A percentile compares a stretch with the other conserved stretches of the same genome.
These are phyloP conservation scores for Backusella liffmaniae DNA, from an alignment of 192 early-diverging fungal genomes.

Conservation along the genomic window DNA sequence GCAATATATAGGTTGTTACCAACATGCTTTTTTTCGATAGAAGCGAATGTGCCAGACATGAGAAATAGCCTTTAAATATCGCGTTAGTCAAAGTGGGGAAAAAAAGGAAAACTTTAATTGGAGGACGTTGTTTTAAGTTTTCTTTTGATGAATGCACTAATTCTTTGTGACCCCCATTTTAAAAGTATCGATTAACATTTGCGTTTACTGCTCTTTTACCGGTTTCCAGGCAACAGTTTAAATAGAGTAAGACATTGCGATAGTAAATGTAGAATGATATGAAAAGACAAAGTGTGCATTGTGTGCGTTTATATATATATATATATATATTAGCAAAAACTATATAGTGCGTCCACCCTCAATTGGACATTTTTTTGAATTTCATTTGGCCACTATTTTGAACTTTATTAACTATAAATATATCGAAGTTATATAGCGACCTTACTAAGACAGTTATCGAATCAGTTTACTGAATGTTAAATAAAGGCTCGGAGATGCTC, in stretches of 20 bases:
- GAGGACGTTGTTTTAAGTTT: background rate
- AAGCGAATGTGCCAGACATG: slow-evolving; percentile 8
- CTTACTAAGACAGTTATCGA: no score
- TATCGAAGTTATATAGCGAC: no score
- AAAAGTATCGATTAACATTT: background rate
- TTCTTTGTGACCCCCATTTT: no score
- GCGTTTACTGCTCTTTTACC: background rate
- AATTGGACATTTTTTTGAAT: no score
- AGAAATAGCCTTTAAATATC: no score
- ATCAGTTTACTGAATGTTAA: no score
- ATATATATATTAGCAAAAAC: background rate
- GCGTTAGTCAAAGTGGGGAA: no score
- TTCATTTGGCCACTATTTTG: no score
- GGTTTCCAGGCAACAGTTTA: background rate
- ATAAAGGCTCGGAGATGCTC: no score
- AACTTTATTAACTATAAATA: no score
- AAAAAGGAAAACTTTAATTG: background rate
- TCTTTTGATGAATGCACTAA: background rate
- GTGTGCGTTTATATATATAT: background rate
- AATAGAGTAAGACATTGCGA: background rate
- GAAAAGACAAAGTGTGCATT: background rate
- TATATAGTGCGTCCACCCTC: no score
- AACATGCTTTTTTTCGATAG: background rate
- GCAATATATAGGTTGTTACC: background rate
- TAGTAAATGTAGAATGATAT: background rate